A percentile compares a stretch with the other conserved stretches of the same genome.
phyloP scores from a whole-genome alignment of 2,329 filamentous ascomycete genomes.

The Fusarium sp. region DNA sequence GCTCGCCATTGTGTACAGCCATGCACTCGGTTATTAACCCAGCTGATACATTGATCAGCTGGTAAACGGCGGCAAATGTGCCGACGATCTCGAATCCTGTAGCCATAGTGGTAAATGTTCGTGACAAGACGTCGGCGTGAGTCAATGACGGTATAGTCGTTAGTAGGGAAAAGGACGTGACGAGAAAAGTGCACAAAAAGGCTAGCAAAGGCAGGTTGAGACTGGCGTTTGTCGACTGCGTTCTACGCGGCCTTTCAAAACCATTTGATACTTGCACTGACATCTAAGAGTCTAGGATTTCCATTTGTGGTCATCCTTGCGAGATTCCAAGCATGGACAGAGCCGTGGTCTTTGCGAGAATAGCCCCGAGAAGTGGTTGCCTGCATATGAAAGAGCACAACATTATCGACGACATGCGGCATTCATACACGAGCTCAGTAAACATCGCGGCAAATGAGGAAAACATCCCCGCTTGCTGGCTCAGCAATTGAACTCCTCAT shows the following conservation, averaged over 20 bases:
- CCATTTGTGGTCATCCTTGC: neutral
- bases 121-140: neutral
- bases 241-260: neutral
- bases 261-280: accelerated
- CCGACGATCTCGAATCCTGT: neutral
- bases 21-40: neutral
- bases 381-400: neutral
- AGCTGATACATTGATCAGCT: neutral
- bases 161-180: accelerated
- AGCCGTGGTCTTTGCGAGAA: neutral
- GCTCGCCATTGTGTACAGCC: neutral
- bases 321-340: accelerated
- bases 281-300: accelerated
- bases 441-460: neutral
- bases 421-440: neutral
- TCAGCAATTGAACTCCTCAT: neutral
- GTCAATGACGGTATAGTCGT: accelerated
- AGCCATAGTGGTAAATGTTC: neutral
- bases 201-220: accelerated
- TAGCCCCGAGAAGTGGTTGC: neutral
- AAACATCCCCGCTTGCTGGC: accelerated
- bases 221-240: too few relatives aligned
- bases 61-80: neutral
- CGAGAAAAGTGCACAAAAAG: neutral
- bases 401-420: neutral